Conservation (phyloP, 495 filamentous ascomycete species). For the Darksidea phi region DNA sequence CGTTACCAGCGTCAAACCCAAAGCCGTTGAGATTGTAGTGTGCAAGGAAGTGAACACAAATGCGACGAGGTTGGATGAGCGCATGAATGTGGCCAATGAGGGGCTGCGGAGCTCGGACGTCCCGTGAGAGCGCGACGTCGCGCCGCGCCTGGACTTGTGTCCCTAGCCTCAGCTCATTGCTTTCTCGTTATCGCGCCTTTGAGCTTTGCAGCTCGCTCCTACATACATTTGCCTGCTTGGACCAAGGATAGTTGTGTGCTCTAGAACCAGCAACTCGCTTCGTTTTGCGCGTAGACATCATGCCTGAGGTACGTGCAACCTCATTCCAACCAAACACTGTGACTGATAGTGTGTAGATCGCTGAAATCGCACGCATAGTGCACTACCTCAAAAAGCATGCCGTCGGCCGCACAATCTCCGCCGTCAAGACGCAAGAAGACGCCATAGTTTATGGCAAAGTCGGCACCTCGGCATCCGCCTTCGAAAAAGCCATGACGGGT, state of each 20-base stretch:
- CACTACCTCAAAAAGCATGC: conserved; percentile 77
- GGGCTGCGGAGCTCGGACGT: not conserved
- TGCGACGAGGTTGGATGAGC: not conserved
- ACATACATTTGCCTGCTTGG: no score
- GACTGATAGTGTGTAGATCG: conserved; percentile 37
- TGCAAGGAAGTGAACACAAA: not conserved
- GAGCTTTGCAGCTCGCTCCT: not conserved
- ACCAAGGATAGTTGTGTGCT: no score
- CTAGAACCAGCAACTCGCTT: no score
- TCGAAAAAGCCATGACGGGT: conserved; percentile 69
- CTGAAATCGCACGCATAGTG: conserved; percentile 73
- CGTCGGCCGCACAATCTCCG: conserved; percentile 74
- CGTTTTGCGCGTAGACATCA: conserved; percentile 2
- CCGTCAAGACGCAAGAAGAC: conserved; percentile 72
- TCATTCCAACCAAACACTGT: not conserved
- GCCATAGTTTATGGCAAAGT: conserved; percentile 81
- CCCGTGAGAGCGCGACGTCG: conserved; percentile 26
- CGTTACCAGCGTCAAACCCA: no score
- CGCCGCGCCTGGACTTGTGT: conserved; percentile 3
- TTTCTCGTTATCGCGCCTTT: not conserved
- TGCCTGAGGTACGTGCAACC: conserved; percentile 34
- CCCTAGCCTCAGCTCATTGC: conserved; percentile 1
- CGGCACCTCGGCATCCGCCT: conserved; percentile 69
- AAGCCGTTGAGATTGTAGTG: no score
- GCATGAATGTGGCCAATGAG: conserved; percentile 14